phyloP scores from a whole-genome alignment of 176 grass and related monocot genomes.

The Ensete ventricosum region DNA sequence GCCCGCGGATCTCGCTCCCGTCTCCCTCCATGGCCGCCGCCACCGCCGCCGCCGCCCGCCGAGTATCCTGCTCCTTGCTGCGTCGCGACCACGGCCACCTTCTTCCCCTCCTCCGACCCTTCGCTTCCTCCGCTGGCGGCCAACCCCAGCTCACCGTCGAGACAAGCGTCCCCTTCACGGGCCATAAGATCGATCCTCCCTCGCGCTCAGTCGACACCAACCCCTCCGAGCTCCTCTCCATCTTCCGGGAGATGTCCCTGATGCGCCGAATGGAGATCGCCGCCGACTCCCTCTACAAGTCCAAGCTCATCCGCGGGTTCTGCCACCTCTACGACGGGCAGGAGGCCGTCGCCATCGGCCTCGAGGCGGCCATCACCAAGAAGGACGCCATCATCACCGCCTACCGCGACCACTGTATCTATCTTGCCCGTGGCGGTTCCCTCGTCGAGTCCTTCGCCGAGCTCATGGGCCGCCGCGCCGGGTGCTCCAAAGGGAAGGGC shows the following conservation, averaged over 20 bases:
- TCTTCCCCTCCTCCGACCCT: slow-evolving; percentile 28
- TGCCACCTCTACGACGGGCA: slow-evolving; percentile 97
- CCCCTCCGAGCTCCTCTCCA: slow-evolving; percentile 29
- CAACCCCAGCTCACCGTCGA: slow-evolving; percentile 38
- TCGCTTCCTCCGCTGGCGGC: slow-evolving; percentile 29
- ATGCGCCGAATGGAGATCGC: slow-evolving; percentile 89
- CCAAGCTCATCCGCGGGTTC: slow-evolving; percentile 93
- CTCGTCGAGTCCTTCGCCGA: slow-evolving; percentile 56
- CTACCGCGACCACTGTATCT: slow-evolving; percentile 86
- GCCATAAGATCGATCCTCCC: slow-evolving; percentile 45
- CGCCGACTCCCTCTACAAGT: slow-evolving; percentile 92
- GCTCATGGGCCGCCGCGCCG: slow-evolving; percentile 69
- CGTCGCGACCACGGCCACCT: slow-evolving; percentile 16
- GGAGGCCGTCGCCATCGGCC: slow-evolving; percentile 62
- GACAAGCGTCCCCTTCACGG: slow-evolving; percentile 54
- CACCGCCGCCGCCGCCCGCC: neutral
- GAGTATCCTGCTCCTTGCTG: neutral
- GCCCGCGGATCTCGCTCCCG: neutral
- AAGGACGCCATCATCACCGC: slow-evolving; percentile 78
- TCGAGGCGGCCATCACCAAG: slow-evolving; percentile 63
- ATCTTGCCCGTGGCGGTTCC: slow-evolving; percentile 55
- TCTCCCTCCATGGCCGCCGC: neutral
- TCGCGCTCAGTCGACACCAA: slow-evolving; percentile 28
- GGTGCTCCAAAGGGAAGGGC: slow-evolving; percentile 66
- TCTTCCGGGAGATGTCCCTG: slow-evolving; percentile 55